These are phyloP conservation scores for Candida tropicalis DNA, from an alignment of 1,139 yeast species.

Conservation along the genomic window DNA sequence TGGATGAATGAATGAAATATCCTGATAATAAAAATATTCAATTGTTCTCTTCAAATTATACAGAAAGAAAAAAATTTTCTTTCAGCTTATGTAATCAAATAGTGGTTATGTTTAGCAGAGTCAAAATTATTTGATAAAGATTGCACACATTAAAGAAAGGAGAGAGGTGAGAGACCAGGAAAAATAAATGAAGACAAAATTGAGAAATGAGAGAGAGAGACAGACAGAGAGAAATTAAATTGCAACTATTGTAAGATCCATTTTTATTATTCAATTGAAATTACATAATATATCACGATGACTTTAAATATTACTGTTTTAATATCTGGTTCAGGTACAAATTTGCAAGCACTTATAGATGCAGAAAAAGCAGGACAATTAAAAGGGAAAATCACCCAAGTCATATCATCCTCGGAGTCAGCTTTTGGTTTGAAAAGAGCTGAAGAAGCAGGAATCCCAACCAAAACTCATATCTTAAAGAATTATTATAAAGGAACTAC, in stretches of 20 bases:
- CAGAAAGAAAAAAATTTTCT: background rate
- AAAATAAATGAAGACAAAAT: background rate
- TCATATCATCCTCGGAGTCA: slow-evolving; percentile 76
- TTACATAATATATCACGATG: no score
- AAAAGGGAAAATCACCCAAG: slow-evolving; percentile 65
- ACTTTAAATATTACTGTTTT: slow-evolving; percentile 61
- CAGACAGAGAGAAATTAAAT: background rate
- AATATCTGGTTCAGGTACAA: slow-evolving; percentile 94
- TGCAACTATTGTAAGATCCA: background rate
- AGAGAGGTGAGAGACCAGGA: background rate
- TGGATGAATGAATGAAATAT: background rate
- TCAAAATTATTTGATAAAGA: background rate
- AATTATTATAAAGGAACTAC: slow-evolving; percentile 75
- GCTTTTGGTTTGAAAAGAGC: slow-evolving; percentile 92
- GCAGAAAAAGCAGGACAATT: slow-evolving; percentile 50
- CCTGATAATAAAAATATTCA: background rate
- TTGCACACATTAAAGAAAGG: no score
- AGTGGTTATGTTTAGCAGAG: no score
- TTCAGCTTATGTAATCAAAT: slow-evolving; percentile 3
- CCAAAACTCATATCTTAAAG: slow-evolving; percentile 70
- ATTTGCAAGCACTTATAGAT: slow-evolving; percentile 90
- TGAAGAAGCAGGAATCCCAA: slow-evolving; percentile 61
- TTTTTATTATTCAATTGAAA: no score
- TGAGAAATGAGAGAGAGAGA: background rate
- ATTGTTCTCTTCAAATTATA: no score